Conservation (phyloP, 2,329 filamentous ascomycete species). For the Amylocarpus encephaloides region DNA sequence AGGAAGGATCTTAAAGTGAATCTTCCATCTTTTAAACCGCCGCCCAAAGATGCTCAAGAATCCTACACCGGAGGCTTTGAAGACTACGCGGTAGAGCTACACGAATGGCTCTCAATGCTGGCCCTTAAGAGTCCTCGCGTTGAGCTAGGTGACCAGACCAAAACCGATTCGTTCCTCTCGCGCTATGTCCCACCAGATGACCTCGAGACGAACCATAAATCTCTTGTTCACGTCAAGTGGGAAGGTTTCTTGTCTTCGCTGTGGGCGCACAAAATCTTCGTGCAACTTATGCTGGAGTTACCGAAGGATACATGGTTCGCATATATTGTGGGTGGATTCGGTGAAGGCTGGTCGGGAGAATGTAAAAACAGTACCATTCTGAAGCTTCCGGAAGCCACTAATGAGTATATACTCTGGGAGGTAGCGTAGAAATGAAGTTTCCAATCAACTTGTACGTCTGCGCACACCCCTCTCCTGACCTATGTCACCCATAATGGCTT, state of each 20-base stretch:
- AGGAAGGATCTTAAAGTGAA: conserved; percentile 28
- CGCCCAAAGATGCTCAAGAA: conserved; percentile 25
- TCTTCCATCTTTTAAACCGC: conserved; percentile 27
- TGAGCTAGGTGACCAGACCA: conserved; percentile 39
- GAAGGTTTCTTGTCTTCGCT: conserved; percentile 48
- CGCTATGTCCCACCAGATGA: conserved; percentile 53
- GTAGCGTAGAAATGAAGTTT: conserved; percentile 28
- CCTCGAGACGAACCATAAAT: conserved; percentile 7
- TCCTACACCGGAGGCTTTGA: conserved; percentile 47
- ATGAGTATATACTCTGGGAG: conserved; percentile 57
- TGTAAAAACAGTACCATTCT: conserved; percentile 48
- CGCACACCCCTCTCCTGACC: conserved; percentile 61
- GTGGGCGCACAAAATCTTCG: conserved; percentile 46
- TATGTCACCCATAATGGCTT: conserved; percentile 67
- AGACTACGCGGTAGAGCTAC: conserved; percentile 55
- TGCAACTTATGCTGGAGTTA: conserved; percentile 40
- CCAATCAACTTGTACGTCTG: conserved; percentile 48
- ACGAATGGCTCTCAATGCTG: conserved; percentile 71
- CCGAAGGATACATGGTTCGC: conserved; percentile 48
- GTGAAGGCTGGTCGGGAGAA: conserved; percentile 38
- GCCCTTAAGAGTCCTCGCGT: conserved; percentile 61
- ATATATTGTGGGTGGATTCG: conserved; percentile 46
- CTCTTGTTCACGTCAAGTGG: conserved; percentile 50
- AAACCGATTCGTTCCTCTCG: conserved; percentile 62
- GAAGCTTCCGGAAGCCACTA: conserved; percentile 41